Evolutionary conservation across 2,329 filamentous ascomycete genomes (phyloP).

Genomic region (Xylariaceae sp.): DNA sequence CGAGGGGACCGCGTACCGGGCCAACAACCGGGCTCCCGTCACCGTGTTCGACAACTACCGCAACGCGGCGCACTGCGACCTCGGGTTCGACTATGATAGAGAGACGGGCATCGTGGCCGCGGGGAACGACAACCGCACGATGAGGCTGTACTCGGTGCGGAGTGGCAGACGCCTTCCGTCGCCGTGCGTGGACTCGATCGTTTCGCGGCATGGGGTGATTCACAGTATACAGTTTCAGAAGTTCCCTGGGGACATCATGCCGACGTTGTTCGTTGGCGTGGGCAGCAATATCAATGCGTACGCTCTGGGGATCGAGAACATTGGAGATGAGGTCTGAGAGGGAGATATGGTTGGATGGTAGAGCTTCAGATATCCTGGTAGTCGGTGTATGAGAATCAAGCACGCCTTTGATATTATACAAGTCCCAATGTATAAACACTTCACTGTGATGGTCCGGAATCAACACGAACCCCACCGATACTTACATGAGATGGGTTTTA

Average conservation of each 20-base stretch:
- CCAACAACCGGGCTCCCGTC: background rate
- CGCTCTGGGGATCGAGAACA: conserved; percentile 33
- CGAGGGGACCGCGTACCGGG: background rate
- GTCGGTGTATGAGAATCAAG: no score
- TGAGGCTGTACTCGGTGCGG: conserved; percentile 45
- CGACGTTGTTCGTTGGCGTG: conserved; percentile 45
- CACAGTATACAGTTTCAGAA: conserved; percentile 41
- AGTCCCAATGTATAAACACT: no score
- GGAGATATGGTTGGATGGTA: background rate
- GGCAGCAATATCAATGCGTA: conserved; percentile 37
- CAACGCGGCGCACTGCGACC: conserved; percentile 43
- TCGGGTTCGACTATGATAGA: conserved; percentile 48
- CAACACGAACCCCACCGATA: no score
- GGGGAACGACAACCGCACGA: conserved; percentile 45
- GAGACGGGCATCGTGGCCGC: conserved; percentile 49
- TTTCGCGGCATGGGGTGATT: conserved; percentile 26
- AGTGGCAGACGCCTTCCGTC: conserved; percentile 37
- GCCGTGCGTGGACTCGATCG: conserved; percentile 11
- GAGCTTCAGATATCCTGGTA: no score
- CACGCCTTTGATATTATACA: no score
- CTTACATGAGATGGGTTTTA: no score
- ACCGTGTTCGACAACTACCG: conserved; percentile 42
- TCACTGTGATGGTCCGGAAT: no score
- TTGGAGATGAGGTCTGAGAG: conserved; percentile 32
- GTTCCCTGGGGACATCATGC: conserved; percentile 38